Percentiles rank a stretch among this genome's conserved stretches.
Conservation (phyloP, 306 rosid genomes). For the Corylus heterophylla region DNA sequence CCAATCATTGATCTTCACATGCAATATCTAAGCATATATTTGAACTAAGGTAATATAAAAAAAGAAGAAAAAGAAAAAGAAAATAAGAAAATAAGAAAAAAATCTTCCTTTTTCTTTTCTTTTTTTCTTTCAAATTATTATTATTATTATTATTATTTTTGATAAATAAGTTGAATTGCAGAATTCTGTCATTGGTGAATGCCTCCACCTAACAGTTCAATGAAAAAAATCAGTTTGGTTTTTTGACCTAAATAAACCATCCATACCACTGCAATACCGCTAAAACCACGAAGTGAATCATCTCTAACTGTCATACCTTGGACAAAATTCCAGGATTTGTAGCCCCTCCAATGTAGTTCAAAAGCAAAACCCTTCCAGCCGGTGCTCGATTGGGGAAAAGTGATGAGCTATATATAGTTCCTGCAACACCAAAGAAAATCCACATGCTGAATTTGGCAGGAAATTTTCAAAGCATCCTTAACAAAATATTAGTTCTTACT, state of each 20-base stretch:
- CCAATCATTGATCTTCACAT: neutral
- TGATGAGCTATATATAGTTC: slow-evolving; percentile 97
- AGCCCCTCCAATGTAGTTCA: slow-evolving; percentile 98
- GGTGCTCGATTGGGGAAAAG: slow-evolving; percentile 97
- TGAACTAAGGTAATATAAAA: neutral
- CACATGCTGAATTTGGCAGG: slow-evolving; percentile 29
- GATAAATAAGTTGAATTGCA: neutral
- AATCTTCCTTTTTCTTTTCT: neutral
- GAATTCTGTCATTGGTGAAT: neutral
- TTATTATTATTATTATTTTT: neutral
- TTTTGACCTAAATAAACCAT: neutral
- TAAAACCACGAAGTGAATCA: slow-evolving; percentile 21
- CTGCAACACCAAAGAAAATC: slow-evolving; percentile 46
- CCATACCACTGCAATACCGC: slow-evolving; percentile 20
- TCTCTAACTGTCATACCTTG: slow-evolving; percentile 49
- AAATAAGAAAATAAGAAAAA: neutral
- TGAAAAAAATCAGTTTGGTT: neutral
- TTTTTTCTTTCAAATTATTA: neutral
- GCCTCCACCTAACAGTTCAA: slow-evolving; percentile 11
- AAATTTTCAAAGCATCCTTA: slow-evolving; percentile 17
- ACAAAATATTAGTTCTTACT: neutral
- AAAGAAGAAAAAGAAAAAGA: neutral
- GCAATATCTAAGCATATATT: neutral
- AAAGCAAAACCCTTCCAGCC: slow-evolving; percentile 83
- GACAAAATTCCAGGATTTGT: slow-evolving; percentile 80